Evolutionary conservation across 441 rosid species (phyloP).

Genomic region (Brassica balearica): DNA sequence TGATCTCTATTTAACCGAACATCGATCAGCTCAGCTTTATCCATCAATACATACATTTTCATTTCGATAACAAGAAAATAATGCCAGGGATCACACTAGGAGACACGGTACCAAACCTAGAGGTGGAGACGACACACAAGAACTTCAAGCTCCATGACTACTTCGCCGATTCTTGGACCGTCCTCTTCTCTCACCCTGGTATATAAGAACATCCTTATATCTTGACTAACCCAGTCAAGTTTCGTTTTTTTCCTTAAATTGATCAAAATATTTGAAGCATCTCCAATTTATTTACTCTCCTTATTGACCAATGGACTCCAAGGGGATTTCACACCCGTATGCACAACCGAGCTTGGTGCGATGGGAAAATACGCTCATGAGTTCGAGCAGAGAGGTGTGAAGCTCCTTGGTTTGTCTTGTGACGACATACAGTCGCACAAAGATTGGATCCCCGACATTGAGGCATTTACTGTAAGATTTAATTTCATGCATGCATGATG

Average conservation of each 20-base stretch:
- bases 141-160: constrained; percentile 73
- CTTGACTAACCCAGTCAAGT: background rate
- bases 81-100: constrained; percentile 84
- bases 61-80: background rate
- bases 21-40: background rate
- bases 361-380: constrained; percentile 62
- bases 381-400: constrained; percentile 65
- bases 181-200: constrained; percentile 89
- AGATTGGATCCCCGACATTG: constrained; percentile 79
- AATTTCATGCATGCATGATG: constrained; percentile 4
- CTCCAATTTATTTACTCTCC: background rate
- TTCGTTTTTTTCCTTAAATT: background rate
- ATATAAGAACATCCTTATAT: background rate
- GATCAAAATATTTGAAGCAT: background rate
- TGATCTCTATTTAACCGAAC: constrained; percentile 36
- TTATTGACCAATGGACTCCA: background rate
- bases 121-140: constrained; percentile 71
- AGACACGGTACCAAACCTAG: constrained; percentile 67
- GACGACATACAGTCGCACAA: constrained; percentile 67
- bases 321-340: constrained; percentile 90
- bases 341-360: constrained; percentile 80
- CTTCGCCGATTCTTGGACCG: constrained; percentile 63
- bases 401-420: constrained; percentile 83
- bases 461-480: constrained; percentile 61
- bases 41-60: background rate